Percentiles rank a stretch among this genome's conserved stretches.
Evolutionary conservation across 495 filamentous ascomycete species (phyloP).

Genomic region (Penicillium macrosclerotiorum): DNA sequence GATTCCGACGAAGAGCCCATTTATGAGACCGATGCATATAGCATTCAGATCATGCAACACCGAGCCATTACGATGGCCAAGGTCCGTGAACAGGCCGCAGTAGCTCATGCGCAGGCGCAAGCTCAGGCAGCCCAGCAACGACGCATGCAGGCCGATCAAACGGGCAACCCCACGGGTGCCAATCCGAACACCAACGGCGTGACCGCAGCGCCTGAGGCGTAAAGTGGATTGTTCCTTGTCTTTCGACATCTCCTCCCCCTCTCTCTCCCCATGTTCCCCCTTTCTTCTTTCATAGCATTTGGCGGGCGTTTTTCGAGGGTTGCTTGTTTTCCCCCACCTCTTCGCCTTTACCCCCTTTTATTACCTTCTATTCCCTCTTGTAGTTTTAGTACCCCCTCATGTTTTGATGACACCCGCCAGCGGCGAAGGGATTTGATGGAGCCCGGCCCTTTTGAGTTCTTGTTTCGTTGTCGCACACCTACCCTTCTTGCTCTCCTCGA

Average conservation of each 20-base stretch:
- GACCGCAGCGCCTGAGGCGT: constrained; percentile 33
- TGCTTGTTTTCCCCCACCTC: constrained; percentile 16
- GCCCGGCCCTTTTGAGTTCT: constrained; percentile 20
- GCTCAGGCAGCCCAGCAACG: constrained; percentile 43
- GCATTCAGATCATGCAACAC: constrained; percentile 68
- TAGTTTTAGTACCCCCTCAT: constrained; percentile 39
- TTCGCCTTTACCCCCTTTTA: constrained; percentile 17
- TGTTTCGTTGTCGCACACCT: constrained; percentile 22
- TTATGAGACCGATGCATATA: constrained; percentile 69
- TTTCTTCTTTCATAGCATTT: constrained; percentile 30
- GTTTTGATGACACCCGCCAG: constrained; percentile 23
- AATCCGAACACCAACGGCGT: constrained; percentile 33
- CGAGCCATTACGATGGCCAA: constrained; percentile 63
- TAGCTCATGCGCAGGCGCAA: constrained; percentile 51
- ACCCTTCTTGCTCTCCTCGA: constrained; percentile 13
- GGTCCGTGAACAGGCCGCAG: constrained; percentile 44
- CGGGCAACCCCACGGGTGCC: constrained; percentile 28
- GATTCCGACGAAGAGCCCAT: constrained; percentile 68
- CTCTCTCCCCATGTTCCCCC: constrained; percentile 8
- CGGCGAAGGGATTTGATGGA: constrained; percentile 24
- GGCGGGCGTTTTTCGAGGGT: constrained; percentile 38
- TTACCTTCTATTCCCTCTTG: constrained; percentile 23
- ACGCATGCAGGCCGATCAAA: constrained; percentile 43
- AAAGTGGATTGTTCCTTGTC: constrained; percentile 24
- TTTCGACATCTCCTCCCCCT: constrained; percentile 16